Base-by-base conservation (phyloP, 768 basidiomycete genomes). In the Cyathus striatus region DNA sequence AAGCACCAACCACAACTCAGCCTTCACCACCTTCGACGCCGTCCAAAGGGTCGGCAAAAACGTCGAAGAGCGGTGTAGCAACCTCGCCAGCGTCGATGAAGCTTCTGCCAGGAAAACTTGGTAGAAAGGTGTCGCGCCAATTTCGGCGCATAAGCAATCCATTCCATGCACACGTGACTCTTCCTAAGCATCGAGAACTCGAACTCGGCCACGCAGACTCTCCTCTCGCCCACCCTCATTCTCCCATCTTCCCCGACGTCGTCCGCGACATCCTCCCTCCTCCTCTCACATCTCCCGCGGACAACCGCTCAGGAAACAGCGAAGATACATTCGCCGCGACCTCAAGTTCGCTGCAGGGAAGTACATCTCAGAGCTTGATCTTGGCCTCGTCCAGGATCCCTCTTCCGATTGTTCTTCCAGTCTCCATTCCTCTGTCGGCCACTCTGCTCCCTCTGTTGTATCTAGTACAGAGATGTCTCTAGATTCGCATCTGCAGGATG, bases 161-260 rank as follows among this genome's bases (percentile, higher is more conserved):
- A 38, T 45, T 62, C 17, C 64, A 65, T 52, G 5, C 12, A 34
- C 64, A 64, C 57, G 62, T 67, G 64, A 63, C 62, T 16, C 56
- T 54, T 41, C 55, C 53, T 50, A 51, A 56, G 42, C 58, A 62
- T 42, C 51, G 59, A 25, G 38, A 49, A 17, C 43, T 46, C 27
- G 44, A 45, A n/a, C 25, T 44, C 38, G 30, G 40, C 35, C 5
- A 23, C 41, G n/a, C 16, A 46, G 49, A 50, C 40, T 53, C 53
- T 50, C 48, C 48, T 46, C 50, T 53, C 47, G 57, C 56, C 38
- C 52, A 57, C 41, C 46, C 52, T 44, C 48, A 53, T 14, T 46
- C 56, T 69, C 42, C 73, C 70, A 55, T 69, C 65, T 49, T 73
- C 71, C 58, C 58, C 50, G 48, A 66, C 68, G 47, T 49, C 48